Evolutionary conservation across 176 grass and related monocot species (phyloP), one percentile per base, ranked within the genome.

Genomic region (Canna indica): DNA sequence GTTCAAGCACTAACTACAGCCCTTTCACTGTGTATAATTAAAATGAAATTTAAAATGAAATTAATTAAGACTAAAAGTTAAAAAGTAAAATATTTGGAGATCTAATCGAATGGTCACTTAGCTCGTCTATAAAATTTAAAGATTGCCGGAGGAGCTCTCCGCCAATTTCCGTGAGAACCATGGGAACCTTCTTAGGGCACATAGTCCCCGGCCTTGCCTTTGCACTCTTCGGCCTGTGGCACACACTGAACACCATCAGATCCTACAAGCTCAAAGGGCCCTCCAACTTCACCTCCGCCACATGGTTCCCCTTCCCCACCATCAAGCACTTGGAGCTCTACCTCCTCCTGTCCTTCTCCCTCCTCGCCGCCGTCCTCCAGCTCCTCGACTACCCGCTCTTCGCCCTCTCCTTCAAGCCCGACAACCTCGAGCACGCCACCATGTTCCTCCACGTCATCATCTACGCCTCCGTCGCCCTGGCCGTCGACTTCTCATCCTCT

Each of bases 401-500:
- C 1, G 39, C 46, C 64, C n/a, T 77, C 31, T 57, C 64, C 35
- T 69, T 77, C 75, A 56, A 80, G 4, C 80, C 83, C 24, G 74
- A 83, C 61, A 88, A 75, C 59, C 86, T 88, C 73, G 91, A 96
- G 81, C 91, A 95, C 59, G 85, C 85, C 75, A 88, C 91, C 77
- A 95, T 95, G 85, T 95, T 87, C 79, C 77, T 95, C 68, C 91
- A 95, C 62, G 77, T 95, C 59, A 77, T 80, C 9, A 63, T 95
- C 26, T 96, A 96, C 69, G 47, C 82, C 12, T 75, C 83, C 0
- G 82, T 84, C 32, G 82, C 87, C 17, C 80, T 96, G 1, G 80
- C 79, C 3, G 79, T 76, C 63, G 91, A 88, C 69, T 8, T 75
- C 64, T 18, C 64, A 29, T 47, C 67, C n/a, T 64, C 74, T 14